Percentiles rank a stretch among this genome's conserved stretches.
Evolutionary conservation across 306 rosid species (phyloP).

Genomic region (Pterocarpus santalinus): DNA sequence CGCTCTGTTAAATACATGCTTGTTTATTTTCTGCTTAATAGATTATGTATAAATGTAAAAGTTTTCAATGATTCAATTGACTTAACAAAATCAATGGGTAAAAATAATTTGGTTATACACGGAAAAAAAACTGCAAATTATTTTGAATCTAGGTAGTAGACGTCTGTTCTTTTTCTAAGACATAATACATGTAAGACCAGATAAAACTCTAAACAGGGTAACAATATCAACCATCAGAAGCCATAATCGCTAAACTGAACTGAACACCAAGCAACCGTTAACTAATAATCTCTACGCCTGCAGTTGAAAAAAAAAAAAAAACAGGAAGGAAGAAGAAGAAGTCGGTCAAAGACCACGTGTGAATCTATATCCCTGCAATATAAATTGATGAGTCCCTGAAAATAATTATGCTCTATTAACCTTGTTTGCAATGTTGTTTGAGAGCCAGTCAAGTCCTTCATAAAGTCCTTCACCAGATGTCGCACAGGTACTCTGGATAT

Average conservation of each 20-base stretch:
- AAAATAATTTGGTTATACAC: conserved; percentile 43
- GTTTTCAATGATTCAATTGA: conserved; percentile 25
- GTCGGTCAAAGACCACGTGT: neutral
- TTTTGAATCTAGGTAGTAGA: conserved; percentile 55
- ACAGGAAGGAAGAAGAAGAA: neutral
- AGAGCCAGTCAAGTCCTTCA: conserved; percentile 91
- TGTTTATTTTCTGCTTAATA: neutral
- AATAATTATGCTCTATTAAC: conserved; percentile 38
- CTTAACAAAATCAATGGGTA: conserved; percentile 26
- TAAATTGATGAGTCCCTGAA: neutral
- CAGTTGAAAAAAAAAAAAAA: conserved; percentile 32
- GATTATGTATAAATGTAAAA: conserved; percentile 12
- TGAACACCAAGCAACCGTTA: conserved; percentile 34
- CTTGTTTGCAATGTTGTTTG: conserved; percentile 88
- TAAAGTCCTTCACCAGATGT: conserved; percentile 92
- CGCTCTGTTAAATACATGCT: neutral
- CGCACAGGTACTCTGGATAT: conserved; percentile 92
- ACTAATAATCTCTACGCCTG: conserved; percentile 64
- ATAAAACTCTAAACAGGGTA: conserved; percentile 49
- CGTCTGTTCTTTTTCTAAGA: conserved; percentile 39
- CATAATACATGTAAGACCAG: conserved; percentile 46
- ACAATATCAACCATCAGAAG: conserved; percentile 45
- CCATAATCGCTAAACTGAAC: conserved; percentile 44
- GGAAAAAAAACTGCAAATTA: conserved; percentile 39
- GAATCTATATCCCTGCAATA: conserved; percentile 4